These are phyloP conservation scores for Kodamaea kakaduensis DNA, from an alignment of 805 yeast genomes.

Conservation along the genomic window DNA sequence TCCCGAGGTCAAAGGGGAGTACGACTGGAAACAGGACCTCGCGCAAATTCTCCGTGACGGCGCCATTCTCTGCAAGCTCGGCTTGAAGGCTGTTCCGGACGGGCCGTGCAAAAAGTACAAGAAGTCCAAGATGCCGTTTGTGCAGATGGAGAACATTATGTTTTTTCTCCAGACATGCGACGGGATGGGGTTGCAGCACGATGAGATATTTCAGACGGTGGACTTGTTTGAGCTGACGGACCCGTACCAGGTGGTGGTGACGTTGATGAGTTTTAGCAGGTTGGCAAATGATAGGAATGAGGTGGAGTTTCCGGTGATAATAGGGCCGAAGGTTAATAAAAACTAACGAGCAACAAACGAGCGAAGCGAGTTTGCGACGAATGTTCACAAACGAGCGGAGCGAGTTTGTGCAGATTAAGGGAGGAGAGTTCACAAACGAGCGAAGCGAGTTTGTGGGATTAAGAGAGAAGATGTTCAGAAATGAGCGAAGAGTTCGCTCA, in stretches of 20 bases:
- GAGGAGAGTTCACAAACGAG: too few relatives aligned
- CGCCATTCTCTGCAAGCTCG: slow-evolving; percentile 32
- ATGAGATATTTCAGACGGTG: slow-evolving; percentile 74
- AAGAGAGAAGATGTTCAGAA: too few relatives aligned
- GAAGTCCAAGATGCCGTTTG: slow-evolving; percentile 66
- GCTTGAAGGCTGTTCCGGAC: slow-evolving; percentile 17
- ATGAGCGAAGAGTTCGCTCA: too few relatives aligned
- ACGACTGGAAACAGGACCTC: slow-evolving; percentile 33
- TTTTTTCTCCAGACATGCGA: slow-evolving; percentile 63
- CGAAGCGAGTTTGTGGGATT: too few relatives aligned
- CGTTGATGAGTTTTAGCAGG: slow-evolving; percentile 70
- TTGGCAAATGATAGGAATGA: slow-evolving; percentile 47
- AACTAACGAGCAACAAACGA: too few relatives aligned
- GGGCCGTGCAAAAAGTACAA: slow-evolving; percentile 44
- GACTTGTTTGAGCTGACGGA: slow-evolving; percentile 73
- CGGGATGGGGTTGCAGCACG: slow-evolving; percentile 67
- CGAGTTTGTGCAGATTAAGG: too few relatives aligned
- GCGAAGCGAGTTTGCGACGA: too few relatives aligned
- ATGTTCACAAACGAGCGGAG: too few relatives aligned
- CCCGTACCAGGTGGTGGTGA: slow-evolving; percentile 73
- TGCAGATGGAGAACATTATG: slow-evolving; percentile 80
- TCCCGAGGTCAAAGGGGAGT: slow-evolving; percentile 10
- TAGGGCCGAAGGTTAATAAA: slow-evolving; percentile 39
- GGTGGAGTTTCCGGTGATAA: slow-evolving; percentile 21
- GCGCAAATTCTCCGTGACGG: slow-evolving; percentile 62